Evolutionary conservation across 768 basidiomycete genomes (phyloP).

Genomic region (Roridomyces roridus): DNA sequence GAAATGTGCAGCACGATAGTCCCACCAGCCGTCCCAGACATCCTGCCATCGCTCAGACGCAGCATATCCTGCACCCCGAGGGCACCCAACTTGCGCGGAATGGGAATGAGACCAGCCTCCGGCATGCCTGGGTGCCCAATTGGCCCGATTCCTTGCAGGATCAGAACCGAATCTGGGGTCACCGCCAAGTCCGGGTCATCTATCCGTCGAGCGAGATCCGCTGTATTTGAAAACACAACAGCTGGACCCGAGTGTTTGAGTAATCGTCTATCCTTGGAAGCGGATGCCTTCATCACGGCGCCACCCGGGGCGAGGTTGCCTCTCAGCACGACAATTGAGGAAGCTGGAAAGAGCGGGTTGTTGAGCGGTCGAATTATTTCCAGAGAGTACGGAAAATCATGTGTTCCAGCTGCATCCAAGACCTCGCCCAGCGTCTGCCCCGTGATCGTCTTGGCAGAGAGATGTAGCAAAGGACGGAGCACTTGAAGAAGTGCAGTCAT

Average conservation of each 20-base stretch:
- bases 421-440: slow-evolving; percentile 74
- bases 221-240: slow-evolving; percentile 13
- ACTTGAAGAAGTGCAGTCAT: slow-evolving; percentile 64
- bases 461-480: slow-evolving; percentile 61
- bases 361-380: slow-evolving; percentile 60
- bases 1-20: slow-evolving; percentile 55
- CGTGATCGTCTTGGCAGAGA: slow-evolving; percentile 66
- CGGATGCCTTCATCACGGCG: slow-evolving; percentile 70
- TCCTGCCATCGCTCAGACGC: slow-evolving; percentile 68
- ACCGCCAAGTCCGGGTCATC: slow-evolving; percentile 42
- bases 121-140: slow-evolving; percentile 26
- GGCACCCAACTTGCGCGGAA: slow-evolving; percentile 63
- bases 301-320: slow-evolving; percentile 71
- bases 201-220: slow-evolving; percentile 60
- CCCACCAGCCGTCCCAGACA: slow-evolving; percentile 68
- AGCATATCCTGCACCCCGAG: slow-evolving; percentile 43
- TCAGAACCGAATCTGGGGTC: slow-evolving; percentile 21
- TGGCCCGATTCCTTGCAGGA: slow-evolving; percentile 22
- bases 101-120: slow-evolving; percentile 35
- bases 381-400: slow-evolving; percentile 53
- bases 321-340: slow-evolving; percentile 66
- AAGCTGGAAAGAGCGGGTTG: slow-evolving; percentile 67
- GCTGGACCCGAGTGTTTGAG: slow-evolving; percentile 16
- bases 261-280: slow-evolving; percentile 52
- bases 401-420: slow-evolving; percentile 58